Evolutionary conservation across 768 basidiomycete genomes (phyloP).

Genomic region (Gloeopeniophorella convolvens): DNA sequence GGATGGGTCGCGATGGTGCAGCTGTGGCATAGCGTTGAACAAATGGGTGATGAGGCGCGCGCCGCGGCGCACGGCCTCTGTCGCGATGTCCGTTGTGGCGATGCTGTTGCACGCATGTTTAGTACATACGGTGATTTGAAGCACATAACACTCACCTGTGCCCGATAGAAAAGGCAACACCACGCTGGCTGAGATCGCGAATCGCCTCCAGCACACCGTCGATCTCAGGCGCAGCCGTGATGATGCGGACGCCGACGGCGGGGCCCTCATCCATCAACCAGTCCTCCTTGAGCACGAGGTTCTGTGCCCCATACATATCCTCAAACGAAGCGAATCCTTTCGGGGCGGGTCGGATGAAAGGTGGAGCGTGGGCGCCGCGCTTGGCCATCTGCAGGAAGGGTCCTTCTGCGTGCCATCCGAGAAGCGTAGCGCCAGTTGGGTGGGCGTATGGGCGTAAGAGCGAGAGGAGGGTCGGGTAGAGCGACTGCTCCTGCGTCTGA

Average conservation of each 20-base stretch:
- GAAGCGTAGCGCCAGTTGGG: conserved; percentile 57
- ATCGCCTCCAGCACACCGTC: conserved; percentile 74
- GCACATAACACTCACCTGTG: conserved; percentile 80
- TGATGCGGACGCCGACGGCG: conserved; percentile 58
- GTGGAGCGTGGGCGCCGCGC: conserved; percentile 74
- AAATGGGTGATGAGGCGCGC: conserved; percentile 87
- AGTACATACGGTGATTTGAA: too few relatives aligned
- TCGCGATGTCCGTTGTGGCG: conserved; percentile 69
- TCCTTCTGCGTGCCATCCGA: conserved; percentile 91
- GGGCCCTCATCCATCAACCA: conserved; percentile 50
- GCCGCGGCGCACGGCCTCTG: conserved; percentile 61
- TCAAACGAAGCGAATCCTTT: conserved; percentile 66
- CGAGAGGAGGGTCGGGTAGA: conserved; percentile 64
- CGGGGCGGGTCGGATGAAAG: conserved; percentile 54
- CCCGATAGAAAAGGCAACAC: conserved; percentile 79
- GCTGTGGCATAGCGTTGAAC: conserved; percentile 89
- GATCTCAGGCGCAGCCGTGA: conserved; percentile 85
- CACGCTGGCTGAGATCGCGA: conserved; percentile 49
- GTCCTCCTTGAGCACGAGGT: conserved; percentile 55
- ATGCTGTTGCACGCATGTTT: conserved; percentile 42
- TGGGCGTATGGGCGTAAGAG: conserved; percentile 65
- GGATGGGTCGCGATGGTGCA: conserved; percentile 87
- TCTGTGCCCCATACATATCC: conserved; percentile 62
- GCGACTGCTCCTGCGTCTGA: conserved; percentile 71
- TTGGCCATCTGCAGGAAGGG: conserved; percentile 82